Conservation (phyloP, 1,139 yeast genomes). For the Pichia sp. region DNA sequence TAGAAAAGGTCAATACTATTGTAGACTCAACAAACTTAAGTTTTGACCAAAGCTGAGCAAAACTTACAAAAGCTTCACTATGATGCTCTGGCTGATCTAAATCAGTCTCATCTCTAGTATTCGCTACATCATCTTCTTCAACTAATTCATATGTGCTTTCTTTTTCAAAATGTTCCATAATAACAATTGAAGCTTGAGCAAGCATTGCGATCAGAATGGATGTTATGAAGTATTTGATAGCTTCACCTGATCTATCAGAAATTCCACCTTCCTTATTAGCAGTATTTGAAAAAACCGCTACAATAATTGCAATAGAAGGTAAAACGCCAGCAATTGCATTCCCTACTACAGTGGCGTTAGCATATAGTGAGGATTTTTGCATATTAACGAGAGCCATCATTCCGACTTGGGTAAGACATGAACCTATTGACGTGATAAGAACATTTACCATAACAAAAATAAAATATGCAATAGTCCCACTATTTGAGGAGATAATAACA, state of each 20-base stretch:
- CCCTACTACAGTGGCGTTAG: slow-evolving; percentile 89
- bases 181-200: slow-evolving; percentile 31
- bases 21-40: slow-evolving; percentile 58
- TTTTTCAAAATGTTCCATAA: slow-evolving; percentile 25
- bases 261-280: slow-evolving; percentile 5
- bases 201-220: slow-evolving; percentile 54
- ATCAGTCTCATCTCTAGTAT: not conserved
- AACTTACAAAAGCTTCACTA: slow-evolving; percentile 16
- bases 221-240: slow-evolving; percentile 55
- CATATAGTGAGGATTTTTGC: slow-evolving; percentile 59
- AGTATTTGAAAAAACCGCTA: slow-evolving; percentile 40
- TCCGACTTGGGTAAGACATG: slow-evolving; percentile 81
- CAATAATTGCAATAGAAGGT: slow-evolving; percentile 70
- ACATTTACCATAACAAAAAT: slow-evolving; percentile 50
- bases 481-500: slow-evolving; percentile 39
- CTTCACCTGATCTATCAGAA: slow-evolving; percentile 20
- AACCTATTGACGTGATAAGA: slow-evolving; percentile 52
- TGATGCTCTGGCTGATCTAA: not conserved
- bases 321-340: slow-evolving; percentile 91
- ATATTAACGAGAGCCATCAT: slow-evolving; percentile 81
- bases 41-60: slow-evolving; percentile 46
- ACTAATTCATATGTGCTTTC: not conserved
- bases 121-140: no score
- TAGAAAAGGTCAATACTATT: slow-evolving; percentile 66
- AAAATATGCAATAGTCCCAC: slow-evolving; percentile 35